These are phyloP conservation scores for Nicotiana noctiflora DNA, from an alignment of 257 asterid species.

Conservation along the genomic window DNA sequence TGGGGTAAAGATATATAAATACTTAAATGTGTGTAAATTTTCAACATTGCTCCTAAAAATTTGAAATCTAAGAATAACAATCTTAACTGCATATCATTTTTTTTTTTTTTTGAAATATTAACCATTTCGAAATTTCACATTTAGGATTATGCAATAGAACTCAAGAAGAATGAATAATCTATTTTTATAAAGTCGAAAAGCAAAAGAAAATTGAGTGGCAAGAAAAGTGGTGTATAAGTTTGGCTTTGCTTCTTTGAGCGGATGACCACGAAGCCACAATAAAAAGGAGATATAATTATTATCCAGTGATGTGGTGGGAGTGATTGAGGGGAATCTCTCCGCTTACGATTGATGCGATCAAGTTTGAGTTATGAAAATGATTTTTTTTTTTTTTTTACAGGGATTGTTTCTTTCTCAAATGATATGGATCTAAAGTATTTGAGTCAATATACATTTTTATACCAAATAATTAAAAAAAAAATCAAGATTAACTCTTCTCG, in stretches of 20 bases:
- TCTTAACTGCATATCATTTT: neutral
- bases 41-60: neutral
- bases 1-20: too few species aligned
- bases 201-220: neutral
- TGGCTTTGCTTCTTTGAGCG: neutral
- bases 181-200: neutral
- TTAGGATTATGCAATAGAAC: neutral
- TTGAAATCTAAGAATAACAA: neutral
- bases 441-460: too few species aligned
- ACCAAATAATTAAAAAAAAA: too few species aligned
- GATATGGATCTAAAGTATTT: too few species aligned
- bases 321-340: too few species aligned
- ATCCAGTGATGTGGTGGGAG: too few species aligned
- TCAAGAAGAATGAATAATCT: neutral
- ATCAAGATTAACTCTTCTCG: neutral
- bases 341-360: too few species aligned
- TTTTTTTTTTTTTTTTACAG: too few species aligned
- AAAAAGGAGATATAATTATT: neutral
- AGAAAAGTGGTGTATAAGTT: neutral
- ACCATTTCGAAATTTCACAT: neutral
- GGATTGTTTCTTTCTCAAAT: too few species aligned
- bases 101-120: neutral
- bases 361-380: too few species aligned
- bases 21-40: too few species aligned
- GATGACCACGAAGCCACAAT: neutral